Evolutionary conservation across 768 basidiomycete species (phyloP).

Genomic region (Termitomyces sp.): DNA sequence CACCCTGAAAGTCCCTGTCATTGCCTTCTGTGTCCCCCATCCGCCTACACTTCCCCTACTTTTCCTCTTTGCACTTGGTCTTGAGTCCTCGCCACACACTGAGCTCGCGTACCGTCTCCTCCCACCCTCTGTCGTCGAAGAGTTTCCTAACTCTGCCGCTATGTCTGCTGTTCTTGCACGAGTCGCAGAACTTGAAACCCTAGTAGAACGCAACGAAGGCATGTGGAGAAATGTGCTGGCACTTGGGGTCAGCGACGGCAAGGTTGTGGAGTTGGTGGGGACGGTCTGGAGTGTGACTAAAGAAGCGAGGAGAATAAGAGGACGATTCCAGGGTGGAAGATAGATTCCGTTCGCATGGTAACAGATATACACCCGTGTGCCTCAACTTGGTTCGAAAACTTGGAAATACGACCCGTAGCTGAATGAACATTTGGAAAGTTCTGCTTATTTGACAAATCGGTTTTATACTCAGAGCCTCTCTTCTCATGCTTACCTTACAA

Average conservation of each 20-base stretch:
- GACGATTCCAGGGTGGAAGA: neutral
- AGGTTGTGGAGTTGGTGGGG: slow-evolving; percentile 43
- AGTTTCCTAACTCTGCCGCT: slow-evolving; percentile 56
- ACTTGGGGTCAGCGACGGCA: slow-evolving; percentile 42
- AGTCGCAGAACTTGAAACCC: slow-evolving; percentile 30
- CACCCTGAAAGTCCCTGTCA: slow-evolving; percentile 46
- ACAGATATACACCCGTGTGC: neutral
- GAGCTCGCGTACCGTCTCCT: slow-evolving; percentile 47
- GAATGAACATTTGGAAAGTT: neutral
- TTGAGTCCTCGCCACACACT: slow-evolving; percentile 40
- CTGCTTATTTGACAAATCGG: neutral
- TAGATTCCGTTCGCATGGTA: neutral
- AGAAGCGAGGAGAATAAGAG: slow-evolving; percentile 40
- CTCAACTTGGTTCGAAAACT: neutral
- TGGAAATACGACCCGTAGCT: neutral
- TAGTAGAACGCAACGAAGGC: slow-evolving; percentile 46
- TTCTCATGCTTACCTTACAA: neutral
- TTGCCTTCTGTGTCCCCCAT: slow-evolving; percentile 47
- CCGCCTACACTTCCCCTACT: slow-evolving; percentile 49
- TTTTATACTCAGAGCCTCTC: neutral
- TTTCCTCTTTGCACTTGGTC: slow-evolving; percentile 51
- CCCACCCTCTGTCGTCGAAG: slow-evolving; percentile 46
- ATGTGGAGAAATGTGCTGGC: slow-evolving; percentile 61
- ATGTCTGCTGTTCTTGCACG: slow-evolving; percentile 51
- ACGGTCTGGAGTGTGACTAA: slow-evolving; percentile 74